Base-by-base conservation (phyloP, 345 rosid genomes). In the Hypericum perforatum region DNA sequence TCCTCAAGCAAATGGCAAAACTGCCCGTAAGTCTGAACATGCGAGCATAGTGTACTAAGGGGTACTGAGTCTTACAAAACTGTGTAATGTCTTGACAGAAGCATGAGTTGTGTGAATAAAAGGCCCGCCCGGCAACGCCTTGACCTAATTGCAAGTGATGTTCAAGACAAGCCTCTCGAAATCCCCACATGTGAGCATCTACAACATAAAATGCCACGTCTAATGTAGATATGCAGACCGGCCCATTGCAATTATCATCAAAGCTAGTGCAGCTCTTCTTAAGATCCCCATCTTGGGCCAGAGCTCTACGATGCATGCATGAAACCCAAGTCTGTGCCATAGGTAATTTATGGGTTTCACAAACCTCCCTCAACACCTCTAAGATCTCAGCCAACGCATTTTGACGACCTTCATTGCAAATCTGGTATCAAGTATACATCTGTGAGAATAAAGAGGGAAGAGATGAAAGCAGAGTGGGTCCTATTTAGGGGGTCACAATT, bases 321-420 rank as follows among this genome's bases (percentile, higher is more conserved):
- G 98, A 92, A 41, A 91, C 80, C 98, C 98, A 91, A 38, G 98
- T 91, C 79, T 91, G 98, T 64, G 98, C 98, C 78, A 91, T 58
- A 57, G 96, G 96, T 39, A 91, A 70, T 61, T 87, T 87, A 63
- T 84, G 76, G 11, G 86, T 81, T 74, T 91, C 98, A 14, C 98
- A 87, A 6, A 79, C 78, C 59, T 76, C 82, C 0, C 96, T 79
- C 65, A 87, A 63, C 65, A 91, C 82, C 89, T 91, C 96, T 67
- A 84, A 70, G 66, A 91, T 91, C 61, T 87, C 96, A 50, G 87
- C 81, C 64, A 91, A 66, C 2, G 98, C 98, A 65, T 79, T 82
- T 63, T 84, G 88, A 9, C 96, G 89, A 51, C 83, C 85, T 69
- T 78, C 82, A 53, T 87, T 87, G 74, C 96, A 91, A 41, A 91